Percentiles rank a stretch among this genome's conserved stretches.
phyloP scores from a whole-genome alignment of 768 basidiomycete species.

The Lactarius psammicola region DNA sequence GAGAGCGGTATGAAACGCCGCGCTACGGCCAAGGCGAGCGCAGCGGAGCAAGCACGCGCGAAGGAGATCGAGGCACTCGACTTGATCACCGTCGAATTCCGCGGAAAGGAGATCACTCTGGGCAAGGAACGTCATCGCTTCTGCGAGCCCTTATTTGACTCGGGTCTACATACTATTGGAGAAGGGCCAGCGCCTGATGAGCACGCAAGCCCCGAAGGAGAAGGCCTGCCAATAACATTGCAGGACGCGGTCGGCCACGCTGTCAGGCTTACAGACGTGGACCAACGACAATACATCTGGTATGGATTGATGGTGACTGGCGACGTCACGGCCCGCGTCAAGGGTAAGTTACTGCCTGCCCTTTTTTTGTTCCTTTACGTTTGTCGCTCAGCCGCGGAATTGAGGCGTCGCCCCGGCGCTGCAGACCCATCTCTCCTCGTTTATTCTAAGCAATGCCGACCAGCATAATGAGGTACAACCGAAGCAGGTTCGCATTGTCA shows the following conservation, averaged over 20 bases:
- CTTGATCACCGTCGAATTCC: conserved; percentile 73
- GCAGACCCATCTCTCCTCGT: conserved; percentile 67
- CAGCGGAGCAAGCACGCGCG: conserved; percentile 77
- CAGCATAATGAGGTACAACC: conserved; percentile 70
- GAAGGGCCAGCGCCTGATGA: conserved; percentile 15
- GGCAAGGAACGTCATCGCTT: conserved; percentile 89
- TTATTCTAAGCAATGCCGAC: conserved; percentile 57
- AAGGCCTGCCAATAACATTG: conserved; percentile 43
- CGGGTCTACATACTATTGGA: conserved; percentile 47
- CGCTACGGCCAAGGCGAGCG: conserved; percentile 65
- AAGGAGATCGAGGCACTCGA: conserved; percentile 82
- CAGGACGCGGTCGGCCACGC: conserved; percentile 68
- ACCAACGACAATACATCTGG: conserved; percentile 71
- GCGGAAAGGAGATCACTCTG: conserved; percentile 65
- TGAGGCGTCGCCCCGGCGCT: conserved; percentile 49
- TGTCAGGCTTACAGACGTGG: conserved; percentile 58
- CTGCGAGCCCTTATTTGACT: conserved; percentile 88
- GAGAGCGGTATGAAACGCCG: conserved; percentile 82
- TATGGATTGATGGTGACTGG: conserved; percentile 81
- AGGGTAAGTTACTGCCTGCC: conserved; percentile 46
- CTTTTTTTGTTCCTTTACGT: conserved; percentile 9
- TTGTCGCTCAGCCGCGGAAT: conserved; percentile 10
- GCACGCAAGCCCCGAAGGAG: conserved; percentile 31
- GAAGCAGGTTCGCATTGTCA: conserved; percentile 57
- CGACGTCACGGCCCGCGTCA: conserved; percentile 65